Evolutionary conservation across 345 rosid genomes (phyloP), one percentile per base, ranked within the genome.

Genomic region (Erysimum cheiranthoides): DNA sequence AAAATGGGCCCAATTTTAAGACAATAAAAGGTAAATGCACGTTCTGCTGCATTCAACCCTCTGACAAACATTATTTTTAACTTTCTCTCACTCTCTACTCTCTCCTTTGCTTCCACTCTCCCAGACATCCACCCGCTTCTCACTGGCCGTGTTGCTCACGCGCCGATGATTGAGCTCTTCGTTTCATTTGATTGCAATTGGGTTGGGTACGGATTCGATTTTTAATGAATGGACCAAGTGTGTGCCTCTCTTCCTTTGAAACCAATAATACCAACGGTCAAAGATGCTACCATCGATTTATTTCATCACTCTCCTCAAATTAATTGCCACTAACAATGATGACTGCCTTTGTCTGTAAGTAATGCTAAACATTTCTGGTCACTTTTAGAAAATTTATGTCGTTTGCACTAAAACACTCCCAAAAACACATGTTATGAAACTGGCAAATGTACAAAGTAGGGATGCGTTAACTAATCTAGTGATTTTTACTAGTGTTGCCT

Each of bases 41-140:
- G 77, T 73, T 73, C 49, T 64, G 25, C 10, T 73, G 77, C 77
- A 73, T 73, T 64, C 77, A 73, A 64, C 57, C 10, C 28, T 73
- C 77, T 73, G 77, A 73, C 71, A 73, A 73, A 52, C 30, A 73
- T 63, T 70, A 18, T 63, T 62, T 50, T 52, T 18, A 64, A 32
- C 43, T 45, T 21, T 31, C 11, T 39, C 69, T 60, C 28, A 14
- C 59, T 34, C 65, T 34, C 51, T 6, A 10, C 5, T 18, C 59
- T 34, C 65, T 34, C 51, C 10, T 6, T 4, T 18, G 73, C 66
- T 45, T 43, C 53, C 66, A 70, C 53, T 68, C 52, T 27, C 27
- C 13, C 17, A 49, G 10, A 61, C 52, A 61, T 4, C n/a, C 61
- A 72, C 62, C 34, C 76, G 67, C 59, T 47, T 34, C 10, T 25